Base-by-base conservation (phyloP, 2,329 filamentous ascomycete species). In the Paraphoma sp. region DNA sequence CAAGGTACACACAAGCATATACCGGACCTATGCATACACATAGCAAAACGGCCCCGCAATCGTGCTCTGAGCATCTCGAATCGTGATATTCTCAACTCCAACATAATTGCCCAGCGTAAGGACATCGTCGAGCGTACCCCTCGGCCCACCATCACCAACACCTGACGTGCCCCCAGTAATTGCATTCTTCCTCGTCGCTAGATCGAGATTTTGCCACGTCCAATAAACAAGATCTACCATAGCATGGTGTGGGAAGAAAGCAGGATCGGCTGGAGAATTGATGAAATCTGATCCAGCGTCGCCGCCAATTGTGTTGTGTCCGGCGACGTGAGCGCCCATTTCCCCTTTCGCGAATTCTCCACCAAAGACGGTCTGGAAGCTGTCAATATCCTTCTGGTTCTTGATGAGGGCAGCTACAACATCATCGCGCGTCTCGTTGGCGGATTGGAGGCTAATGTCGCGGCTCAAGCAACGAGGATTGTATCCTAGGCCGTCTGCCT, bases 151-250 rank as follows among this genome's bases (percentile, higher is more conserved):
- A 9, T 16, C 40, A 4, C 40, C 40, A 42, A 42, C 16, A 42
- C 23, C 23, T 3, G 8, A 8, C 40, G 40, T 42, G 40, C 40
- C 40, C 3, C 40, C 81, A 6, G 66, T 69, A 58, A 83, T 76
- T 11, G 67, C 69, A 51, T 72, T 66, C 46, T 72, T 70, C 14
- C 81, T 70, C 9, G 70, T 69, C 48, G 67, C 56, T 36, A 73
- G 58, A 50, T 82, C 74, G 33, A 76, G 66, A 53, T 79, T 80
- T 68, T 84, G 81, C 82, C 81, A 84, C 12, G 78, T 80, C 79
- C 79, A 82, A 73, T 75, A 84, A 3, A 76, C 64, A 6, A 80
- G 76, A 64, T 83, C 82, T 41, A 83, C 78, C 68, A 78, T 76
- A 4, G 73, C 74, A 53, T 83, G 46, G 10, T 48, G 46, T 17